Evolutionary conservation across 345 rosid genomes (phyloP), one percentile per base, ranked within the genome.

Genomic region (Murraya paniculata): DNA sequence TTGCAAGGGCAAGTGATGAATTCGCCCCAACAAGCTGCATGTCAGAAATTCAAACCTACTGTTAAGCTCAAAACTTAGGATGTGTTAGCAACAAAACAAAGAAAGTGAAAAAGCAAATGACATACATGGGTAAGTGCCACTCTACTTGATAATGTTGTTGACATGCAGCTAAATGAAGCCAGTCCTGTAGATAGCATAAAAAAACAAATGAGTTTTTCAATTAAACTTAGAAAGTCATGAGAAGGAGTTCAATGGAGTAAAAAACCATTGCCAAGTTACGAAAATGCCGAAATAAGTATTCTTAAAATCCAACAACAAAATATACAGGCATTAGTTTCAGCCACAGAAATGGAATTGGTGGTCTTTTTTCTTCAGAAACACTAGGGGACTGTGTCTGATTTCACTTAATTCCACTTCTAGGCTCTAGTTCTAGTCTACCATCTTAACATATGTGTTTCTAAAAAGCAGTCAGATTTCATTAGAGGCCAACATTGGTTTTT

Each of bases 81-180:
- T 30, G 21, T 18, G 9, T 39, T 11, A 33, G 41, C 22, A 59
- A 72, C 27, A 45, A 48, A 60, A 53, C 58, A 28, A 64, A 31
- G 45, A 61, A 75, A 86, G 64, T 13, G 14, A 59, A 71, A 69
- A 80, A 21, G 60, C 27, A 83, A 81, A 65, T 8, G 64, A 69
- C 79, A 75, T 89, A 88, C 98, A 87, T 91, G 95, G 77, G 98
- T 95, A 69, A 95, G 92, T 73, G 98, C 98, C 77, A 93, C 98
- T 79, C 95, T 97, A 86, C 98, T 93, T 59, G 98, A 95, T 84
- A 95, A 89, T 82, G 98, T 92, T 74, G 98, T 95, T 80, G 98
- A 97, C 98, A 93, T 95, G 79, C 98, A 95, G 91, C 89, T 87
- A 92, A 95, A 95, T 80, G 93, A 84, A 69, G 91, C 98, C 77